Base-by-base conservation (phyloP, 805 yeast species). In the Candida vaughaniae region DNA sequence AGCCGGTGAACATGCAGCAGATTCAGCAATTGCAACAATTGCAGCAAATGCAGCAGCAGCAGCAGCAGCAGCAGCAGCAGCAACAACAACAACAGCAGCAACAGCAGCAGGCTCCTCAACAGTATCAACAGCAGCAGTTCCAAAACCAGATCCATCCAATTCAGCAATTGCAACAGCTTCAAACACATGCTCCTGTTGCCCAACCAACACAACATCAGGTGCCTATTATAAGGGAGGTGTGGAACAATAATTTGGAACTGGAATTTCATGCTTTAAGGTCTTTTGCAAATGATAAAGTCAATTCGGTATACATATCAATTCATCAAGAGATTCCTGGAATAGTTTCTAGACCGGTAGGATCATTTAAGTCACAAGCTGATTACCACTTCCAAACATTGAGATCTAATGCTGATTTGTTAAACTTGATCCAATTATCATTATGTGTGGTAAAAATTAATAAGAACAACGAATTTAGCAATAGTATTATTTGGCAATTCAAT, bases 281-380 rank as follows among this genome's bases (percentile, higher is more conserved):
- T 35, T 66, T 83, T 20, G 68, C 80, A 28, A 75, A 69, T 36
- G 74, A 73, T 41, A 80, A 74, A 30, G 54, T 68, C 5, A 49
- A 64, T 6, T 44, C 53, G 49, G 75, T 79, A 38, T 68, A 71
- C 47, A 75, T 84, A 17, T 75, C 86, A 3, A 75, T 89, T 41
- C 90, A 89, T 49, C 89, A 95, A 31, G 98, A 93, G 59, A 89
- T 93, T 55, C 96, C 96, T 0, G 99, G 99, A 0, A 86, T 95
- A 16, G 83, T 91, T 18, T 96, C 96, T 2, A 77, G 99, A 51
- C 99, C 99, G 11, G 85, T 93, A 42, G 99, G 99, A 14, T 79
- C 86, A 14, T 93, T 93, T 63, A 79, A 87, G 51, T 80, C 93
- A 2, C 85, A 93, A 11, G 74, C 84, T 16, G 98, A 93, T 59